Base-by-base conservation (phyloP, 805 yeast species). In the Starmerella lactis-condensi region DNA sequence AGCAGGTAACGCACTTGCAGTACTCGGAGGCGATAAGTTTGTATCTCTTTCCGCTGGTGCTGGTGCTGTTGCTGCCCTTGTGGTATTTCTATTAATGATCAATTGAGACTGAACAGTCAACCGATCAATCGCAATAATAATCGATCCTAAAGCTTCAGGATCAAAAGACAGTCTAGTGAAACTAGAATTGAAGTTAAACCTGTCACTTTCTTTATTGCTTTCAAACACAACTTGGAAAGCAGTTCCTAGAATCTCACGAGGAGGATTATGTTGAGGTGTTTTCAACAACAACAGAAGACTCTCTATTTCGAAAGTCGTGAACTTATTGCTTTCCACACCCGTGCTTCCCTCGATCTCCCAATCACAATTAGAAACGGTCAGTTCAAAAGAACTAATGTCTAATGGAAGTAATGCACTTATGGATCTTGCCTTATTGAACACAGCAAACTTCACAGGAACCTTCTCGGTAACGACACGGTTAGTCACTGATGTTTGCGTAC, bases 91-190 rank as follows among this genome's bases (percentile, higher is more conserved):
- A 3, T 12, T 15, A 24, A 20, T 28, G 30, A 11, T 20, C 14
- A 17, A 19, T 18, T 8, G 15, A 22, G 20, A 37, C 31, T 13
- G 37, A 24, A 13, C 30, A 40, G 21, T 24, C 10, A 41, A 11
- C 20, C 32, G 38, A 22, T 40, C 33, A 2, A 20, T 13, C 2
- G 47, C 45, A 2, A 35, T 27, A 14, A 29, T 35, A 2, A 40
- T 8, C 3, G 44, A 42, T 2, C 41, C 41, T 1, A 41, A 30
- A 1, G 46, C 29, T 5, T 37, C 40, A 1, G 48, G 48, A 22
- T 41, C 43, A 7, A 42, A 25, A 4, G 40, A 38, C 7, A 43
- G 26, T 4, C 30, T 24, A n/a, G 35, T 27, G 20, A 33, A 39
- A 17, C 42, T 40, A 10, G 35, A 27, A 13, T 40, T 33, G 15